Evolutionary conservation across 2,329 filamentous ascomycete species (phyloP).

Genomic region (Cladosporium sp.): DNA sequence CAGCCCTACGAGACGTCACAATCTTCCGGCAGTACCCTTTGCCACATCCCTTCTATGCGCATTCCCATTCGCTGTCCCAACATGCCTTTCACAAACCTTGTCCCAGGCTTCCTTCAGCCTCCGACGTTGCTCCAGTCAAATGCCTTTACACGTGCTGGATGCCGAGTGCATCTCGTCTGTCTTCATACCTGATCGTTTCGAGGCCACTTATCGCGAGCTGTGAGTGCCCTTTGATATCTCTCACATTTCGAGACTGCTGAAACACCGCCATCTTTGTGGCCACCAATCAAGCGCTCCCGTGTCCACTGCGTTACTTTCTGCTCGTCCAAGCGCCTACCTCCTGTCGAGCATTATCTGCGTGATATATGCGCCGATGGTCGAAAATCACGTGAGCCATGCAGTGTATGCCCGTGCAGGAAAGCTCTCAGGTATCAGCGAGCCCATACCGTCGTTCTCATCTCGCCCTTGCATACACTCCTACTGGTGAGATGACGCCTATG

Average conservation of each 20-base stretch:
- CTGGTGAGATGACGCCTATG: neutral
- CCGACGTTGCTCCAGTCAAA: neutral
- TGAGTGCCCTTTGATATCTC: too few species aligned
- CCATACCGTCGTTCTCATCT: neutral
- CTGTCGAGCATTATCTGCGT: neutral
- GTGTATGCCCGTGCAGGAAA: neutral
- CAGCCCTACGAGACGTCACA: conserved; percentile 12
- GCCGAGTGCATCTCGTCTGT: neutral
- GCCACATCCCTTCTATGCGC: neutral
- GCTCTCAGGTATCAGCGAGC: neutral
- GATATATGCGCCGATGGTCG: neutral
- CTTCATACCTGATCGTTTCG: neutral
- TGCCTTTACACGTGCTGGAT: neutral
- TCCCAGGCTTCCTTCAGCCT: neutral
- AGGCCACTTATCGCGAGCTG: too few species aligned
- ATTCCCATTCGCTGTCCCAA: neutral
- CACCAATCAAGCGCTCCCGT: neutral
- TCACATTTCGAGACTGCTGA: too few species aligned
- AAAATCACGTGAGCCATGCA: neutral
- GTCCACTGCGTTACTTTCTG: neutral
- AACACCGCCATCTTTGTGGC: too few species aligned
- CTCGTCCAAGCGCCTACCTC: neutral
- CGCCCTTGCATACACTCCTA: too few species aligned
- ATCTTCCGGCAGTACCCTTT: neutral
- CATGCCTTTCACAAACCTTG: conserved; percentile 6